Base-by-base conservation (phyloP, 768 basidiomycete genomes). In the Auricularia heimuer region DNA sequence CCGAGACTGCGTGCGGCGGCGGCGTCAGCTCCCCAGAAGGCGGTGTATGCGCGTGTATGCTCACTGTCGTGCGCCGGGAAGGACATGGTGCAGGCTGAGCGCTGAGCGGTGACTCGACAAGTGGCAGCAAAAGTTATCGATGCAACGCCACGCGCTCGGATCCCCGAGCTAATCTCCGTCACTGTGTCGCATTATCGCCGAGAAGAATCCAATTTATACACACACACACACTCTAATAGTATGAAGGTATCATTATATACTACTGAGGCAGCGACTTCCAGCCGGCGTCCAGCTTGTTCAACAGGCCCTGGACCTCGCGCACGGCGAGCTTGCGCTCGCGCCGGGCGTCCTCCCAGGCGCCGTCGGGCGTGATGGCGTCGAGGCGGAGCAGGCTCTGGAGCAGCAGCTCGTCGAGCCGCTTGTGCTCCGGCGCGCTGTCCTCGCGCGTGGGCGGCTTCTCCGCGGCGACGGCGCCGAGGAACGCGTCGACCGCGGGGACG, bases 361-460 rank as follows among this genome's bases (percentile, higher is more conserved):
- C 78, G 56, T 92, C 89, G 21, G 92, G 80, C 47, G 79, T 76
- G 70, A 97, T 80, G 62, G 88, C 90, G 70, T 98, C 96, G 39
- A 98, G 78, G 62, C 90, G 85, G 21, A 98, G 81, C 34, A 98
- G 79, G n/a, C 86, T 82, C 73, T 97, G 94, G 33, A 97, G 80
- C 33, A 98, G 81, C 64, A 92, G 75, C 75, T 98, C 96, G 33
- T 83, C 85, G 62, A 98, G 77, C 18, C 90, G 76, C 12, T 77
- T 75, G 67, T 86, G 83, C 64, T 82, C 80, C 64, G 75, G 75
- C 65, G 75, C 77, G 8, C 76, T 66, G 3, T 68, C 68, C 10
- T 67, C 64, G 14, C 73, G 67, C 67, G 69, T 61, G 63, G 70
- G 63, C 64, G 70, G 65, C 62, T 70, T 65, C 54, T 61, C 51